Base-by-base conservation (phyloP, 306 rosid genomes). In the Sesbania bispinosa region DNA sequence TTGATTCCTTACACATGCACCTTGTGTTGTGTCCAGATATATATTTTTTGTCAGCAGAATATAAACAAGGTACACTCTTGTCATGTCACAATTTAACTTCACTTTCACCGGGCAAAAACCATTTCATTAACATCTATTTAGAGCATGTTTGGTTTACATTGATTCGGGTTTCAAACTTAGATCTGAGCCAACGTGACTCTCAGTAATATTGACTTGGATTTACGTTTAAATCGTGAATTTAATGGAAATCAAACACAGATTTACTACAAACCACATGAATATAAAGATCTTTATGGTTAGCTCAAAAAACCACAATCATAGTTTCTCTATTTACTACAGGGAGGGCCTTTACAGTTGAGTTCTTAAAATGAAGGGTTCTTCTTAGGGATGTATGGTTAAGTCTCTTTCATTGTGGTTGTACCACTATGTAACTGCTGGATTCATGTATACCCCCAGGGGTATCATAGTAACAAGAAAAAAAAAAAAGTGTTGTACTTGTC, bases 1-100 rank as follows among this genome's bases (percentile, higher is more conserved):
- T 57, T 63, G 74, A 78, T 71, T 71, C 78, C 67, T 63, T 54
- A 26, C 55, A 26, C 46, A 71, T 20, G 19, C 32, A 36, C 39
- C 43, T 48, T 3, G 26, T 45, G 15, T 48, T 3, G 26, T 45
- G 15, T 64, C 27, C 70, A 33, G 43, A 39, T n/a, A n/a, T n/a
- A n/a, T n/a, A 62, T 20, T 59, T 43, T 43, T 8, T 29, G 66
- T 55, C 54, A 54, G 35, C 61, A 60, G 46, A 15, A 43, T 71
- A 71, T 58, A 43, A 39, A 70, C 55, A n/a, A n/a, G n/a, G n/a
- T n/a, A n/a, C n/a, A n/a, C n/a, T n/a, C n/a, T n/a, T n/a, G n/a
- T n/a, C n/a, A n/a, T n/a, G n/a, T n/a, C n/a, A n/a, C n/a, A n/a
- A n/a, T n/a, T n/a, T n/a, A n/a, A n/a, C n/a, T n/a, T n/a, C n/a